Conservation (phyloP, 331 rosid species). For the Ulmus americana region DNA sequence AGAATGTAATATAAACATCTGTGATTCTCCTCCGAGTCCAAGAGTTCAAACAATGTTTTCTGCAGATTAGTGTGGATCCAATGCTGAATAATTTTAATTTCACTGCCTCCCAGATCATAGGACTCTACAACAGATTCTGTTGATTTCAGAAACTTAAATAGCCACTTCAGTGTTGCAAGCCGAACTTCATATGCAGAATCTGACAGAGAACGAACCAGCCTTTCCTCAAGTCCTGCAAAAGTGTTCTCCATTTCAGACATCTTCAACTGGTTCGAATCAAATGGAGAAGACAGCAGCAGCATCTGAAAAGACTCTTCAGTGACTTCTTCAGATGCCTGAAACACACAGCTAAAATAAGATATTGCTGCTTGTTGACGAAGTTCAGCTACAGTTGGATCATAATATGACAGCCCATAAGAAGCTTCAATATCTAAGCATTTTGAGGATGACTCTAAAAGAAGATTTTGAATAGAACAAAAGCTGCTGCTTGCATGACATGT, state of each 20-base stretch:
- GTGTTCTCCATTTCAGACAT: conserved; percentile 36
- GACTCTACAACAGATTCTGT: conserved; percentile 39
- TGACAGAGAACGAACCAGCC: conserved; percentile 61
- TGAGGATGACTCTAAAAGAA: conserved; percentile 62
- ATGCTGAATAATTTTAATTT: conserved; percentile 39
- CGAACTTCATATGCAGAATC: conserved; percentile 84
- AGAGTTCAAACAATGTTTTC: conserved; percentile 50
- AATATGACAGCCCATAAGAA: conserved; percentile 37
- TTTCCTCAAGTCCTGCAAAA: conserved; percentile 52
- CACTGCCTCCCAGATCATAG: conserved; percentile 36
- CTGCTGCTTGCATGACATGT: conserved; percentile 36
- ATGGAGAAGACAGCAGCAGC: conserved; percentile 32
- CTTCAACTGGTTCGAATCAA: conserved; percentile 33
- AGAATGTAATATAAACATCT: conserved; percentile 67
- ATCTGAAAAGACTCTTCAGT: conserved; percentile 29
- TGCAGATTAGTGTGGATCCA: conserved; percentile 73
- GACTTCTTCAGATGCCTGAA: conserved; percentile 54
- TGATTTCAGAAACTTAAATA: conserved; percentile 63
- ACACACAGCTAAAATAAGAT: conserved; percentile 75
- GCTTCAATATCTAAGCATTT: conserved; percentile 63
- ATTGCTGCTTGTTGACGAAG: conserved; percentile 77
- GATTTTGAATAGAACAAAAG: conserved; percentile 36
- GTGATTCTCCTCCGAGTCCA: conserved; percentile 58
- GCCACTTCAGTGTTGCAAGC: conserved; percentile 86
- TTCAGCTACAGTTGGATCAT: conserved; percentile 76